phyloP scores from a whole-genome alignment of 2,329 filamentous ascomycete species.

The Triangularia verruculosa region DNA sequence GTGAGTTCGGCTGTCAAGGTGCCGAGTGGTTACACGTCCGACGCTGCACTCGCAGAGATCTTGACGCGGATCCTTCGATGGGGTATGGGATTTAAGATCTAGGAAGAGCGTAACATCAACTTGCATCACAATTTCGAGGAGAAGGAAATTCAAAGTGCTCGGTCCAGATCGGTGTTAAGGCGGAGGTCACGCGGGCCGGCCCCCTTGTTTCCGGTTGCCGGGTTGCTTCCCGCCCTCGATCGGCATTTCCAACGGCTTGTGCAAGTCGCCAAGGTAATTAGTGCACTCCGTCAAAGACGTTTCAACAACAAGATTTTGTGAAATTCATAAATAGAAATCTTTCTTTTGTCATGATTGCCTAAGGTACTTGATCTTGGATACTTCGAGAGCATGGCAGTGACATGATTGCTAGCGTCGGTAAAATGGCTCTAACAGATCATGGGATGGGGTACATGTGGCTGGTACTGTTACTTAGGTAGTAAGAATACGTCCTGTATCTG shows the following conservation, averaged over 20 bases:
- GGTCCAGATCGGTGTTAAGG: not conserved
- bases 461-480: no score
- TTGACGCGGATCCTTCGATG: not conserved
- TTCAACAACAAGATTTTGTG: no score
- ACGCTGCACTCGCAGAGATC: not conserved
- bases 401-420: no score
- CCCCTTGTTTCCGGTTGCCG: constrained; percentile 4
- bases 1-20: not conserved
- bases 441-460: no score
- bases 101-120: not conserved
- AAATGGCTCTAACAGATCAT: no score
- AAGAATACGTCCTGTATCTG: no score
- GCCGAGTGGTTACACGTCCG: not conserved
- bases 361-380: no score
- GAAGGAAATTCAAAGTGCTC: not conserved
- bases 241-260: constrained; percentile 11
- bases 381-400: no score
- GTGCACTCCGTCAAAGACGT: not conserved
- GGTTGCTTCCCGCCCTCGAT: not conserved
- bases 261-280: constrained; percentile 4
- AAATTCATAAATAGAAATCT: no score
- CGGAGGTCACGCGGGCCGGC: not conserved
- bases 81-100: not conserved
- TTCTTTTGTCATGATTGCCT: no score
- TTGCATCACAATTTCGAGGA: not conserved